Evolutionary conservation across 495 filamentous ascomycete species (phyloP).

Genomic region (Penicillium psychrofluorescens): DNA sequence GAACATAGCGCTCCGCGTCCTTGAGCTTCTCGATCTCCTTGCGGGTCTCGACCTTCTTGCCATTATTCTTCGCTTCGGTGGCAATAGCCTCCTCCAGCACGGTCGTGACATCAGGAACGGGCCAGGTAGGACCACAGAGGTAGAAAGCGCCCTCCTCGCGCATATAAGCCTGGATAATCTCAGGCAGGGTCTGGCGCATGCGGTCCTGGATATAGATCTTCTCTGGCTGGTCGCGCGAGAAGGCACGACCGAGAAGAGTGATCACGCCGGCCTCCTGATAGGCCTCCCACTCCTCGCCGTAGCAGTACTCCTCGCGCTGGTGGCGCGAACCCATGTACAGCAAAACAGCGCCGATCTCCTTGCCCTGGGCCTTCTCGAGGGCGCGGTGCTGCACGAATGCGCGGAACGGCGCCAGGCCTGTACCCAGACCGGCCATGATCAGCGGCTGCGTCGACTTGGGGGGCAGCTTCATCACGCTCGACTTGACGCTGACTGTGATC

Average conservation of each 20-base stretch:
- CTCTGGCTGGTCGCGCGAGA: conserved; percentile 92
- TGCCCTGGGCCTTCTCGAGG: conserved; percentile 90
- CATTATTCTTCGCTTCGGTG: conserved; percentile 56
- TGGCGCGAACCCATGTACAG: conserved; percentile 96
- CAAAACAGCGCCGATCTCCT: conserved; percentile 86
- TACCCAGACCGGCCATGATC: conserved; percentile 99
- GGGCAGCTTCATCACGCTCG: conserved; percentile 96
- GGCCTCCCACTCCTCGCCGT: conserved; percentile 98
- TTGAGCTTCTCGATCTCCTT: conserved; percentile 97
- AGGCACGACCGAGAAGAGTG: conserved; percentile 86
- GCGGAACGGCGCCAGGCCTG: conserved; percentile 93
- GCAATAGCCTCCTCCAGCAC: conserved; percentile 91
- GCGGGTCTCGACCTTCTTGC: conserved; percentile 75
- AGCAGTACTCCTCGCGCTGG: conserved; percentile 97
- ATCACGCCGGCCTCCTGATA: conserved; percentile 94
- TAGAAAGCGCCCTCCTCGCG: conserved; percentile 88
- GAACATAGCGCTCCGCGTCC: conserved; percentile 86
- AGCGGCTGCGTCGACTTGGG: conserved; percentile 76
- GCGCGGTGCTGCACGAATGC: conserved; percentile 98
- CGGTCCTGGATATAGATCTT: conserved; percentile 99
- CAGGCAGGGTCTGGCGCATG: conserved; percentile 81
- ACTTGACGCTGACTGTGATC: conserved; percentile 88
- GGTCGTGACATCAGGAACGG: conserved; percentile 93
- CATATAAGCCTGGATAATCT: conserved; percentile 85
- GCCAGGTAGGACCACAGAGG: conserved; percentile 96